Evolutionary conservation across 78 protist species (phyloP).

Genomic region (Carpediemonas membranifera): DNA sequence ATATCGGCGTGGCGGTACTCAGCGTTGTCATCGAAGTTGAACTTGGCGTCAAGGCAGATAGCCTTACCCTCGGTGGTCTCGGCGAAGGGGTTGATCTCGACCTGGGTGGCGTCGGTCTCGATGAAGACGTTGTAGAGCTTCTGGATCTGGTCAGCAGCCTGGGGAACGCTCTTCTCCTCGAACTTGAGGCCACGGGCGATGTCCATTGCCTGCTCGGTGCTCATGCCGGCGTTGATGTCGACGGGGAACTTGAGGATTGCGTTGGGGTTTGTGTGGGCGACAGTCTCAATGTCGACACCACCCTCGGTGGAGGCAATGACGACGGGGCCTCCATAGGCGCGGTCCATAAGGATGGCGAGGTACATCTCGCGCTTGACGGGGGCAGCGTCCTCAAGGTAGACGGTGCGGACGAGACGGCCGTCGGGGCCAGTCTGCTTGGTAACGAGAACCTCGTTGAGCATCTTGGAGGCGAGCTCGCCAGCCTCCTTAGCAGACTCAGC

Average conservation of each 20-base stretch:
- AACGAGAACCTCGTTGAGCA: conserved; percentile 75
- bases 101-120: conserved; percentile 65
- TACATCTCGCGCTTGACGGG: conserved; percentile 57
- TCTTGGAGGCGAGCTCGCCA: conserved; percentile 47
- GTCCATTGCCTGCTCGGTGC: conserved; percentile 41
- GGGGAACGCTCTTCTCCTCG: not conserved
- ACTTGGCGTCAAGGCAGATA: conserved; percentile 76
- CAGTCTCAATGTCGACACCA: conserved; percentile 77
- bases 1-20: not conserved
- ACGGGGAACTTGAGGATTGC: conserved; percentile 38
- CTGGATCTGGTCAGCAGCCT: conserved; percentile 35
- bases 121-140: conserved; percentile 59
- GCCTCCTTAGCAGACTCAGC: conserved; percentile 19
- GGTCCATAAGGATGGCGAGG: conserved; percentile 88
- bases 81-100: conserved; percentile 90
- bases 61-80: conserved; percentile 54
- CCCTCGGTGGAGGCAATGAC: conserved; percentile 7
- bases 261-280: conserved; percentile 38
- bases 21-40: conserved; percentile 92
- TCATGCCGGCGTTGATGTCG: conserved; percentile 60
- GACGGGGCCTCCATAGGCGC: conserved; percentile 29
- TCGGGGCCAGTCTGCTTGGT: conserved; percentile 80
- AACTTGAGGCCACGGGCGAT: conserved; percentile 42
- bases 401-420: conserved; percentile 58
- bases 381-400: conserved; percentile 8